Percentiles rank a stretch among this genome's conserved stretches.
Evolutionary conservation across 1,284 basidiomycete species (phyloP).

Genomic region (Cutaneotrichosporon mucoides): DNA sequence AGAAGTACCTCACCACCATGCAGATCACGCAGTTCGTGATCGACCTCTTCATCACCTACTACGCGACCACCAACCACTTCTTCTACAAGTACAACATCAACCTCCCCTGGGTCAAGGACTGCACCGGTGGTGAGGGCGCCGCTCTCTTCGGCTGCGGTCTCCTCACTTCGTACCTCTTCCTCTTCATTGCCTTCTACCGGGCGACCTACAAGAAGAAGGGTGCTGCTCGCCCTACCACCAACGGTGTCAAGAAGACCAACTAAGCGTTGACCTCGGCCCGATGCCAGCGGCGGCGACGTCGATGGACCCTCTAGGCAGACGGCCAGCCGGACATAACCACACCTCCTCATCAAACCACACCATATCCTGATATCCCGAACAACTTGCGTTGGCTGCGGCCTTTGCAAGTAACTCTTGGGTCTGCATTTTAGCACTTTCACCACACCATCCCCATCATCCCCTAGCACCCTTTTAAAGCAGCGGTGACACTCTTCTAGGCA

Average conservation of each 20-base stretch:
- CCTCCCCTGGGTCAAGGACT: constrained; percentile 70
- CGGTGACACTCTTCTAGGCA: constrained; percentile 2
- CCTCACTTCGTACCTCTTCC: constrained; percentile 79
- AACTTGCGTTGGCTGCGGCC: constrained; percentile 16
- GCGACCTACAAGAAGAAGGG: constrained; percentile 45
- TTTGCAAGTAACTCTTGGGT: constrained; percentile 22
- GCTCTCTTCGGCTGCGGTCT: constrained; percentile 85
- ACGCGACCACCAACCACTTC: constrained; percentile 85
- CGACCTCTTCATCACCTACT: constrained; percentile 84
- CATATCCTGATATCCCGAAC: background rate
- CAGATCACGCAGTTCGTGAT: constrained; percentile 95
- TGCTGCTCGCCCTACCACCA: constrained; percentile 19
- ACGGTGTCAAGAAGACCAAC: constrained; percentile 22
- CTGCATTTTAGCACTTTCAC: constrained; percentile 5
- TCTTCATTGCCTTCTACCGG: constrained; percentile 67
- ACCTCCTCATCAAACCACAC: background rate
- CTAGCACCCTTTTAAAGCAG: constrained; percentile 1
- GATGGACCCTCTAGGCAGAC: background rate
- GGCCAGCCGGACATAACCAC: background rate
- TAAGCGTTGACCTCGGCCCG: background rate
- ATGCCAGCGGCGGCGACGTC: background rate
- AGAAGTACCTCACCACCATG: constrained; percentile 90
- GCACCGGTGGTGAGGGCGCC: constrained; percentile 81
- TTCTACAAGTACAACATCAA: constrained; percentile 60
- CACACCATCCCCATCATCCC: background rate